phyloP scores from a whole-genome alignment of 345 rosid species.

The Boechera stricta region DNA sequence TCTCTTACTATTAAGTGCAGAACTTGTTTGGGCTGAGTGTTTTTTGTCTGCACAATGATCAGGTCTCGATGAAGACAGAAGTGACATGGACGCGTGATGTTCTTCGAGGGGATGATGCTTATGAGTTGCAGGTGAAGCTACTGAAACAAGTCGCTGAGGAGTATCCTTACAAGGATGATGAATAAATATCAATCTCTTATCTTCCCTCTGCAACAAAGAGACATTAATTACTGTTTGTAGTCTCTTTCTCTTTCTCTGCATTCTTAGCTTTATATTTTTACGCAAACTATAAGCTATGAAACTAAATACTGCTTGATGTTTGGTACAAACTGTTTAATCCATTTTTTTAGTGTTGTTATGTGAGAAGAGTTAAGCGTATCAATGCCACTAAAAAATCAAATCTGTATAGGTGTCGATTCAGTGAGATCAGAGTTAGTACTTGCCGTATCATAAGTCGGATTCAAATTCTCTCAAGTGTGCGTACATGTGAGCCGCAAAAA shows the following conservation, averaged over 20 bases:
- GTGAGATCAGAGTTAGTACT: too few species aligned
- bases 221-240: conserved; percentile 22
- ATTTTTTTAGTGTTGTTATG: conserved; percentile 1
- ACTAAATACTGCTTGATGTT: conserved; percentile 13
- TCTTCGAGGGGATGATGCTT: conserved; percentile 86
- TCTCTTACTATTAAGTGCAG: conserved; percentile 6
- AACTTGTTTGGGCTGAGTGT: conserved; percentile 17
- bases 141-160: conserved; percentile 86
- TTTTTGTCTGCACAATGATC: neutral
- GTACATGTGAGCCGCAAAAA: too few species aligned
- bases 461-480: too few species aligned
- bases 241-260: neutral
- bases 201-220: conserved; percentile 14
- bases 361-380: neutral
- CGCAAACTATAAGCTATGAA: conserved; percentile 12
- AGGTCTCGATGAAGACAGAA: conserved; percentile 99
- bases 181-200: conserved; percentile 44
- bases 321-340: conserved; percentile 10
- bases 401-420: neutral
- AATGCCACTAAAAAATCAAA: neutral
- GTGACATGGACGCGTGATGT: conserved; percentile 80
- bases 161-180: conserved; percentile 96
- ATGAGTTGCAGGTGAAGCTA: conserved; percentile 88
- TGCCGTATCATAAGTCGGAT: too few species aligned
- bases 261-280: conserved; percentile 9